Percentiles rank a stretch among this genome's conserved stretches.
Conservation (phyloP, 2,329 filamentous ascomycete species). For the Ascochyta lentis region DNA sequence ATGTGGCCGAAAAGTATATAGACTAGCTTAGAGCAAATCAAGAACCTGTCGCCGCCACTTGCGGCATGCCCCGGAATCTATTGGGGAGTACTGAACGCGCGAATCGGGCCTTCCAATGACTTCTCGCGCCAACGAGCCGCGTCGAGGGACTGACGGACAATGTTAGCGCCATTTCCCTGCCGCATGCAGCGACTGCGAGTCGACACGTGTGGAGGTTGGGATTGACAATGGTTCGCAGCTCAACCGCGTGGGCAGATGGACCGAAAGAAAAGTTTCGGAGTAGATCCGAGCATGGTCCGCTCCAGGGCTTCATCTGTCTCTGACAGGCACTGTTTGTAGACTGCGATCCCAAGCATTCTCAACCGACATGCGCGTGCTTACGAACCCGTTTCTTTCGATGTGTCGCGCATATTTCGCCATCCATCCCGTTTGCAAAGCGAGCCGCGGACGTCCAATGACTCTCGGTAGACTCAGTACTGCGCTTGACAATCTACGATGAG, state of each 20-base stretch:
- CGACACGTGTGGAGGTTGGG: not conserved
- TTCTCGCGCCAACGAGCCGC: conserved; percentile 9
- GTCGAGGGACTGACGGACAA: not conserved
- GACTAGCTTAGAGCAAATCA: not conserved
- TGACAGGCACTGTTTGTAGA: conserved; percentile 2
- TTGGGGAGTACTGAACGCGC: not conserved
- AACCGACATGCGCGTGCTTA: not conserved
- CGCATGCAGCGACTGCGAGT: not conserved
- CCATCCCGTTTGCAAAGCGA: not conserved
- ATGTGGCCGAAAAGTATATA: no score
- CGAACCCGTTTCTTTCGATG: not conserved
- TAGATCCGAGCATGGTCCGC: conserved; percentile 3
- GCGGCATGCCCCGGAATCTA: conserved; percentile 3
- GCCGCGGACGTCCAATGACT: not conserved
- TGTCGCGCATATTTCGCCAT: not conserved
- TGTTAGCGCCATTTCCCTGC: conserved; percentile 4
- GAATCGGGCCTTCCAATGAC: conserved; percentile 9
- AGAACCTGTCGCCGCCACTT: conserved; percentile 3
- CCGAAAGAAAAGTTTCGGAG: not conserved
- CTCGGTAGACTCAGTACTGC: not conserved
- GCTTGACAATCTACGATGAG: no score
- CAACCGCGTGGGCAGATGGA: not conserved
- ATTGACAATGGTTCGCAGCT: not conserved
- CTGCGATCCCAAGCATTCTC: not conserved
- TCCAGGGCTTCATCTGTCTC: not conserved